Base-by-base conservation (phyloP, 805 yeast genomes). In the Metschnikowia cerradonensis region DNA sequence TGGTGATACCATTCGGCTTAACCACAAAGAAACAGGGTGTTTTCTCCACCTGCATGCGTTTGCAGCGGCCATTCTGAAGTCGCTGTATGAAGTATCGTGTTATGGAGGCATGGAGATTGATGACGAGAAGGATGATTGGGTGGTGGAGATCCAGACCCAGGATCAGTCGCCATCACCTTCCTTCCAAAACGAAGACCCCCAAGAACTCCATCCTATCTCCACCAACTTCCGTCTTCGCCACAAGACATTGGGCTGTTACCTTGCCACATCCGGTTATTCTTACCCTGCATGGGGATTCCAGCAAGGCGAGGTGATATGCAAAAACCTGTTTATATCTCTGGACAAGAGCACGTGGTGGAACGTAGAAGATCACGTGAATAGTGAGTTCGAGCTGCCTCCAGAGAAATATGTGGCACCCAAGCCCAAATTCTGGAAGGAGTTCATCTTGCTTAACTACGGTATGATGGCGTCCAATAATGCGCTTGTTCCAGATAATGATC, bases 121-220 rank as follows among this genome's bases (percentile, higher is more conserved):
- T 53, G 98, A 92, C 62, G 67, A 67, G 3, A 87, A 88, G 62
- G 97, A 91, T 65, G 85, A 94, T 67, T 94, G 99, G 99, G 72
- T 86, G 36, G 74, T 92, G 41, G 96, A 92, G 70, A 77, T 94
- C 57, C 87, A 82, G 50, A 80, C 81, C 43, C 92, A 87, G 64
- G 73, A 71, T 58, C 48, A 44, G 45, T 63, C 77, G 48, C 66
- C 80, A 14, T 58, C 75, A 52, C 48, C 67, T 7, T 77, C 77
- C 41, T 73, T 72, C 53, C 65, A 61, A 22, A 63, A 71, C 45
- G 88, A 87, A 65, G 75, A 76, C 50, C 60, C 65, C 6, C 59
- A 68, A 4, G 76, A 77, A 52, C 41, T 88, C 8, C 96, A 88
- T 63, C 91, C 94, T n/a, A 70, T 88, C 48, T 83, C 91, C 1